Evolutionary conservation across 441 rosid genomes (phyloP).

Genomic region (Erodium texanum): DNA sequence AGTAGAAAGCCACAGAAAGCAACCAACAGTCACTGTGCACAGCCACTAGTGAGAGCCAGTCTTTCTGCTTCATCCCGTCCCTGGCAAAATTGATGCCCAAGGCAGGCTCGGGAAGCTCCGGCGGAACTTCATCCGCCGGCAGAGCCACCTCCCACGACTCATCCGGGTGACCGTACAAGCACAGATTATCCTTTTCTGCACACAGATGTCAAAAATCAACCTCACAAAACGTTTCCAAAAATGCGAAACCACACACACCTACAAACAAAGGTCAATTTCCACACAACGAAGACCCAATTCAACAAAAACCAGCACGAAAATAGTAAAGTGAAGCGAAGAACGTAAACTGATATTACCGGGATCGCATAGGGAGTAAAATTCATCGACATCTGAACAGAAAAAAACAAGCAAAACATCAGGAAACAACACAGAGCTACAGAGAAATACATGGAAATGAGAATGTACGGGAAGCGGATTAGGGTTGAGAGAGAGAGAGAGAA

Average conservation of each 20-base stretch:
- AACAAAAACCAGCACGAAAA: not conserved
- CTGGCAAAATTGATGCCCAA: constrained; percentile 1
- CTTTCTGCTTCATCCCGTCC: not conserved
- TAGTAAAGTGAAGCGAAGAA: not conserved
- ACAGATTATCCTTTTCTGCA: not conserved
- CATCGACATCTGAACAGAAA: not conserved
- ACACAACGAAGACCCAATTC: not conserved
- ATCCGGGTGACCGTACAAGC: not conserved
- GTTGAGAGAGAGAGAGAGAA: not conserved
- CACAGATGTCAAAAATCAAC: not conserved
- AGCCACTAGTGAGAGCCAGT: not conserved
- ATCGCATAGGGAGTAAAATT: not conserved
- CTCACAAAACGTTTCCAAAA: not conserved
- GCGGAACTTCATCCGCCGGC: constrained; percentile 1
- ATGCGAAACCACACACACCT: not conserved
- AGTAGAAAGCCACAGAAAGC: not conserved
- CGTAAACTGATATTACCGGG: not conserved
- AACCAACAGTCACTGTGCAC: not conserved
- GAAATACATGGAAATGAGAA: not conserved
- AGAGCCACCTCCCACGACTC: constrained; percentile 1
- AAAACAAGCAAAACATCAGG: not conserved
- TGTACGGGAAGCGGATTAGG: not conserved
- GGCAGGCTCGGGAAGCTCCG: not conserved
- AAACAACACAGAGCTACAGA: not conserved
- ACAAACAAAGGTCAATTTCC: not conserved